Percentiles rank a stretch among this genome's conserved stretches.
These are phyloP conservation scores for Lichtheimia ornata DNA, from an alignment of 371 early-diverging fungal species.

Conservation along the genomic window DNA sequence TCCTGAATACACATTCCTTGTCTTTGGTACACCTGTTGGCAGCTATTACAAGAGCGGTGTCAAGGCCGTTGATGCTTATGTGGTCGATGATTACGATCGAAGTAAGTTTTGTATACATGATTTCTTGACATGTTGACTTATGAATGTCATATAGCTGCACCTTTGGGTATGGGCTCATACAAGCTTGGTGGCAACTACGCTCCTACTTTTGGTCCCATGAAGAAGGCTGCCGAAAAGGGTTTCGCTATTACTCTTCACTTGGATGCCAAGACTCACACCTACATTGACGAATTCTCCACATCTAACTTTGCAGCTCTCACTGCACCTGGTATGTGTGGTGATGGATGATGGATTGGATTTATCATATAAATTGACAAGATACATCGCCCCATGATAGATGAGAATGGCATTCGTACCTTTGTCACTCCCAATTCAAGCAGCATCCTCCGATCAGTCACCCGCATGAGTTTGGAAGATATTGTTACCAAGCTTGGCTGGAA, in stretches of 20 bases:
- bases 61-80: slow-evolving; percentile 68
- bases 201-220: slow-evolving; percentile 59
- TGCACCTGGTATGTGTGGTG: slow-evolving; percentile 31
- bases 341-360: neutral
- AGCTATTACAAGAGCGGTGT: slow-evolving; percentile 71
- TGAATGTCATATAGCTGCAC: slow-evolving; percentile 48
- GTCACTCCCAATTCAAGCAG: slow-evolving; percentile 71
- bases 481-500: slow-evolving; percentile 69
- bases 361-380: neutral
- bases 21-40: slow-evolving; percentile 76
- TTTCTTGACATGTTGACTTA: neutral
- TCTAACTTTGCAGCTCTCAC: slow-evolving; percentile 82
- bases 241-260: slow-evolving; percentile 75
- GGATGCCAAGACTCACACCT: slow-evolving; percentile 65
- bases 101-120: slow-evolving; percentile 39
- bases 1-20: slow-evolving; percentile 72
- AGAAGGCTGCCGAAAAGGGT: slow-evolving; percentile 64
- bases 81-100: slow-evolving; percentile 74
- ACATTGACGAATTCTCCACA: slow-evolving; percentile 82
- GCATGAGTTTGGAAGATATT: slow-evolving; percentile 67
- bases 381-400: slow-evolving; percentile 30
- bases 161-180: slow-evolving; percentile 62
- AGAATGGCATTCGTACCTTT: slow-evolving; percentile 58
- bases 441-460: slow-evolving; percentile 76
- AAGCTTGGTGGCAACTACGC: slow-evolving; percentile 85